Evolutionary conservation across 2,329 filamentous ascomycete genomes (phyloP).

Genomic region (Colletotrichum liriopes): DNA sequence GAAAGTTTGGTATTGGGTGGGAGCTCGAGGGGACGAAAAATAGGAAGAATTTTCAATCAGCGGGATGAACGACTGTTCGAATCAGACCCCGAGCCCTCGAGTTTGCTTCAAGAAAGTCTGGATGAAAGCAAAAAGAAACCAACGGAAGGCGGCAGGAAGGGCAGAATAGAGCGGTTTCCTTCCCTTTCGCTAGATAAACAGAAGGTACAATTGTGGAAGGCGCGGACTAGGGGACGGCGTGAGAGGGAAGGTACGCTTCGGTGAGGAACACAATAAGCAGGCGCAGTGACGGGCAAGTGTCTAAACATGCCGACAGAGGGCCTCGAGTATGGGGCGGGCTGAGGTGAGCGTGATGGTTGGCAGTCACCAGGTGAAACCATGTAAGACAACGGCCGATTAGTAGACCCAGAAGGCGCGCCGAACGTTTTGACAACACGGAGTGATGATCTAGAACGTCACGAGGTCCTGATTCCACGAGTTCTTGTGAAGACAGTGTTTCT

Average conservation of each 20-base stretch:
- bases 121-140: background rate
- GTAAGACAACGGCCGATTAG: too few species aligned
- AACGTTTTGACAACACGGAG: too few species aligned
- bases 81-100: background rate
- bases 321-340: too few species aligned
- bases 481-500: too few species aligned
- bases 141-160: background rate
- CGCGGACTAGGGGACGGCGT: background rate
- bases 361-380: too few species aligned
- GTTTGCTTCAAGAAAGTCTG: background rate
- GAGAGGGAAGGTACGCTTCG: background rate
- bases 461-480: too few species aligned
- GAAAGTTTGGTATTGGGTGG: background rate
- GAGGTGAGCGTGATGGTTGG: too few species aligned
- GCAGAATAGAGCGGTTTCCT: background rate
- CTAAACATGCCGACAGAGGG: too few species aligned
- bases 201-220: background rate
- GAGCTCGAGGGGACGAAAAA: background rate
- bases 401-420: too few species aligned
- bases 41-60: background rate
- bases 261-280: background rate
- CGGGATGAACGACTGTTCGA: background rate
- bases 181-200: background rate
- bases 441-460: too few species aligned
- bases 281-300: background rate